phyloP scores from a whole-genome alignment of 169 alveolate genomes.

The Toxoplasma gondii region DNA sequence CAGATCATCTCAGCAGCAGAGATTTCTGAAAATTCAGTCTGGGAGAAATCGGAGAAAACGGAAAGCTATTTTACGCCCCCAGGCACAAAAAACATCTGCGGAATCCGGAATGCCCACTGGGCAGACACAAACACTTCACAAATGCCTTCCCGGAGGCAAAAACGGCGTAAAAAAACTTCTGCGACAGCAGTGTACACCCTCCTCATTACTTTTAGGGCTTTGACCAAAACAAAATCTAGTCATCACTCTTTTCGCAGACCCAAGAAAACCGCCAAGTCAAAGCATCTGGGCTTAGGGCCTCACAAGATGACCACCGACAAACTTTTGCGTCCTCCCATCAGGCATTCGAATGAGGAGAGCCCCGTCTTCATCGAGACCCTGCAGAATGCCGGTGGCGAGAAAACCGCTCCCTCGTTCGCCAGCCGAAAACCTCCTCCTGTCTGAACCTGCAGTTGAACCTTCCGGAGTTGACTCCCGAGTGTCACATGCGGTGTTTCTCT shows the following conservation, averaged over 20 bases:
- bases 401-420: not conserved
- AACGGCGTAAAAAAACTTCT: not conserved
- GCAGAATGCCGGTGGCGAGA: slow-evolving; percentile 38
- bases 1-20: too few relatives aligned
- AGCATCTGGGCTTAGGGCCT: not conserved
- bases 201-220: too few relatives aligned
- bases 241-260: too few relatives aligned
- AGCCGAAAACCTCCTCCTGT: not conserved
- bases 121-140: not conserved
- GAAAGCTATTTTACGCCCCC: too few relatives aligned
- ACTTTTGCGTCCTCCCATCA: not conserved
- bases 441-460: not conserved
- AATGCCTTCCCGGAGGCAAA: not conserved
- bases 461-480: not conserved
- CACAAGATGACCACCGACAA: slow-evolving; percentile 14
- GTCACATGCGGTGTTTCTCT: not conserved
- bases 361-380: slow-evolving; percentile 26
- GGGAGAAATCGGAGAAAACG: too few relatives aligned
- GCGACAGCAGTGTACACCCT: not conserved
- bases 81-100: too few relatives aligned
- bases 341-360: not conserved
- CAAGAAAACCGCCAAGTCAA: too few relatives aligned
- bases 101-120: too few relatives aligned
- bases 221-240: too few relatives aligned
- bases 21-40: too few relatives aligned